Evolutionary conservation across 805 yeast genomes (phyloP).

Genomic region (Candida cerambycidarum): DNA sequence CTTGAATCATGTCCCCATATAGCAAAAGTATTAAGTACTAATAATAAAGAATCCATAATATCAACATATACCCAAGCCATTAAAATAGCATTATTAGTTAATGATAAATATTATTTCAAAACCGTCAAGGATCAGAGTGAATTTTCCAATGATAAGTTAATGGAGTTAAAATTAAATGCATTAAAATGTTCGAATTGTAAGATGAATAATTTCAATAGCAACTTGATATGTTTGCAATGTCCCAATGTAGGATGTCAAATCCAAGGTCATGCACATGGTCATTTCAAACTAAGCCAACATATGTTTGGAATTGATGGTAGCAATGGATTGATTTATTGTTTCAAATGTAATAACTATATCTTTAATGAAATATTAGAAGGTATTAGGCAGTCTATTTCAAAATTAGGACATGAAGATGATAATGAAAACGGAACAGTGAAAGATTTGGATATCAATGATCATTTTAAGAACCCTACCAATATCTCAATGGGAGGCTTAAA

Average conservation of each 20-base stretch:
- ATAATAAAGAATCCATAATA: constrained; percentile 49
- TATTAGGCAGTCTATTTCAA: constrained; percentile 36
- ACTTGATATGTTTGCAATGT: constrained; percentile 71
- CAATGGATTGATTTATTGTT: constrained; percentile 72
- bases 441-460: constrained; percentile 7
- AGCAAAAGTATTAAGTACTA: constrained; percentile 45
- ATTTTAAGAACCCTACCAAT: constrained; percentile 39
- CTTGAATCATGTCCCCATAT: constrained; percentile 49
- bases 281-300: constrained; percentile 34
- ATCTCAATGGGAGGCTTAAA: constrained; percentile 74
- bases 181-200: constrained; percentile 54
- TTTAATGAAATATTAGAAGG: constrained; percentile 58
- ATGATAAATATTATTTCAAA: constrained; percentile 28
- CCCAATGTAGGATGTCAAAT: constrained; percentile 69
- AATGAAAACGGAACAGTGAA: background rate
- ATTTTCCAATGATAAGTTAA: constrained; percentile 37
- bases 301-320: constrained; percentile 57
- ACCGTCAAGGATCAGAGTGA: constrained; percentile 34
- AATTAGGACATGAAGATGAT: background rate
- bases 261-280: constrained; percentile 31
- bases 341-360: constrained; percentile 72
- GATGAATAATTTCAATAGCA: constrained; percentile 40
- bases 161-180: constrained; percentile 42
- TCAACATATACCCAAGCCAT: constrained; percentile 53
- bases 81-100: constrained; percentile 33